Base-by-base conservation (phyloP, 148 eudicot genomes). In the Vaccinium macrocarpon region DNA sequence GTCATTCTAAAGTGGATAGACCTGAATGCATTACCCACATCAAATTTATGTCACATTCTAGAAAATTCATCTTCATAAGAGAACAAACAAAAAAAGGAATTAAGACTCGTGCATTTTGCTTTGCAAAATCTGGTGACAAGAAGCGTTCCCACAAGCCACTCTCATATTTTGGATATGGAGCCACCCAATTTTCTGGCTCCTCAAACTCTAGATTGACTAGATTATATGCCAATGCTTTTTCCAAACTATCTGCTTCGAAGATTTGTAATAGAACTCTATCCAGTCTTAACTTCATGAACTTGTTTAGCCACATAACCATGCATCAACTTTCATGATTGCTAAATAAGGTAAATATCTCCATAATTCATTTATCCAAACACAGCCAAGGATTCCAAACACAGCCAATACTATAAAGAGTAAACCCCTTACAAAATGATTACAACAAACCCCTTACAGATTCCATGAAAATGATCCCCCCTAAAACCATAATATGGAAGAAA, bases 121-220 rank as follows among this genome's bases (percentile, higher is more conserved):
- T 88, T 70, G 88, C 87, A n/a, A 92, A 90, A 70, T 55, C 91
- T 38, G 92, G 87, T 25, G 92, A 95, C 88, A 93, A 91, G 88
- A 95, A 97, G 73, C 86, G 25, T 84, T 92, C 97, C 99, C 99
- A 97, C 98, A 98, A 97, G 16, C 98, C 99, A 55, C 15, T 93
- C 76, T 97, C 93, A 59, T 97, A 97, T 88, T 97, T 97, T 4
- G 87, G 84, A 85, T 97, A 97, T 12, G 99, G 97, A 11, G 99
- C 99, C 62, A 91, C 90, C 98, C 99, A 97, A 6, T 93, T 95
- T n/a, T 93, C 89, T 35, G 97, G 95, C 91, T 93, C 91, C 87
- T 95, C 97, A 52, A 95, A 97, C 87, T 92, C 90, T 18, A 97
- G 5, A 32, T 93, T 80, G 13, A 85, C 90, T n/a, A 98, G 97